These are phyloP conservation scores for Zasmidium angulare DNA, from an alignment of 2,329 filamentous ascomycete species.

Conservation along the genomic window DNA sequence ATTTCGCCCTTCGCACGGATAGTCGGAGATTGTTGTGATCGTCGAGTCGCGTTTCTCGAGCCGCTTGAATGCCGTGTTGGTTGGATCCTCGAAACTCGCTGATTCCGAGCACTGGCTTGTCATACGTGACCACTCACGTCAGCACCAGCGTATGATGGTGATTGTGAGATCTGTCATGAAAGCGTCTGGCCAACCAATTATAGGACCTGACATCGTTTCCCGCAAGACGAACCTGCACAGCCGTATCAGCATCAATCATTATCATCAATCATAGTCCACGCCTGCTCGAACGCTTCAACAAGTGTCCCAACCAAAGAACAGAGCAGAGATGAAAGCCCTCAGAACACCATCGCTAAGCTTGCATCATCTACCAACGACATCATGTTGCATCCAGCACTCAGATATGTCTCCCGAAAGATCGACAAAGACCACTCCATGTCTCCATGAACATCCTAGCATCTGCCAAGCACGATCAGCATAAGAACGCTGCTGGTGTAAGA, in stretches of 20 bases:
- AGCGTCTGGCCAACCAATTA: too few species aligned
- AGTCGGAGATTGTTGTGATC: too few species aligned
- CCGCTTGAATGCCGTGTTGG: too few species aligned
- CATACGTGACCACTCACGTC: too few species aligned
- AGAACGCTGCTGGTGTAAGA: neutral
- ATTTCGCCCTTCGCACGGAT: too few species aligned
- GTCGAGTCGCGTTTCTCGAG: too few species aligned
- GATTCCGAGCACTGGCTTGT: too few species aligned
- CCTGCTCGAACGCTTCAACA: constrained; percentile 1
- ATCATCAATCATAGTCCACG: neutral
- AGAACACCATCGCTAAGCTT: constrained; percentile 1
- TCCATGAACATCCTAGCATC: constrained; percentile 29
- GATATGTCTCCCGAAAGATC: neutral
- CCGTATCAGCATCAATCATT: neutral
- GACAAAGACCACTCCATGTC: constrained; percentile 20
- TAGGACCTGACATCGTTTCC: too few species aligned
- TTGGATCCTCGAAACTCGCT: too few species aligned
- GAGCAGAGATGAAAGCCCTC: neutral
- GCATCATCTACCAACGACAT: neutral
- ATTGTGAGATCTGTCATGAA: too few species aligned
- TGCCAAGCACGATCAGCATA: constrained; percentile 11
- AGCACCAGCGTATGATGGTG: too few species aligned
- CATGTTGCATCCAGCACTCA: neutral
- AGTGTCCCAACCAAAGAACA: neutral
- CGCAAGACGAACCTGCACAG: too few species aligned